phyloP scores from a whole-genome alignment of 371 early-diverging fungal species.

The Nematocida ausubeli region DNA sequence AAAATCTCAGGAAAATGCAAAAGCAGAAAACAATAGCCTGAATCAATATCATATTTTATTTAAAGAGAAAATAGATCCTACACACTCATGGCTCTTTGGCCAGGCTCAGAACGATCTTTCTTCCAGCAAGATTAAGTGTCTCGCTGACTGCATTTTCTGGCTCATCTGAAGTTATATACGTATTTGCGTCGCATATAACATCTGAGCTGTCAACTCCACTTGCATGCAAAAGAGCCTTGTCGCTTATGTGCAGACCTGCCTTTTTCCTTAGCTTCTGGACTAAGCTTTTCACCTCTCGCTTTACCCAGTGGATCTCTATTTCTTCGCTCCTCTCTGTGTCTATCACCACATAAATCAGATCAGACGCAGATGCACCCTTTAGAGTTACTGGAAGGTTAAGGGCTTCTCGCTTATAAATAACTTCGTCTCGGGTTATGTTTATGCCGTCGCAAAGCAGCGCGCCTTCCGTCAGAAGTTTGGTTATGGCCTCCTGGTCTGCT shows the following conservation, averaged over 20 bases:
- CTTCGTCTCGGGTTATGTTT: constrained; percentile 52
- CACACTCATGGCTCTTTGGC: background rate
- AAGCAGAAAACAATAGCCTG: no score
- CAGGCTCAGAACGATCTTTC: background rate
- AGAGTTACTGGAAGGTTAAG: constrained; percentile 22
- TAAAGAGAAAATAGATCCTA: background rate
- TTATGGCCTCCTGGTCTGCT: constrained; percentile 12
- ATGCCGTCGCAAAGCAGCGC: background rate
- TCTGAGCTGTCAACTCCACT: constrained; percentile 6
- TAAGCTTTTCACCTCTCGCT: constrained; percentile 92
- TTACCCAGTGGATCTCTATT: constrained; percentile 81
- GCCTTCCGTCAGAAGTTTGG: constrained; percentile 1
- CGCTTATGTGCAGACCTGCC: constrained; percentile 66
- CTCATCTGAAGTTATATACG: background rate
- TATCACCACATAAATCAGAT: constrained; percentile 74
- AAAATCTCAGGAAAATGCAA: no score
- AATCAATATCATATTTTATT: constrained; percentile 7
- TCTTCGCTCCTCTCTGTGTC: constrained; percentile 76
- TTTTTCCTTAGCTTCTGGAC: constrained; percentile 94
- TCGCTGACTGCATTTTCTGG: background rate
- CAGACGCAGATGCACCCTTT: constrained; percentile 29
- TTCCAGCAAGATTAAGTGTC: background rate
- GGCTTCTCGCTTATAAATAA: constrained; percentile 55
- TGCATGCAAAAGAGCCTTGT: constrained; percentile 43
- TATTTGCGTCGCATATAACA: constrained; percentile 42